These are phyloP conservation scores for Penicillium sp. DNA, from an alignment of 2,329 filamentous ascomycete genomes.

Conservation along the genomic window DNA sequence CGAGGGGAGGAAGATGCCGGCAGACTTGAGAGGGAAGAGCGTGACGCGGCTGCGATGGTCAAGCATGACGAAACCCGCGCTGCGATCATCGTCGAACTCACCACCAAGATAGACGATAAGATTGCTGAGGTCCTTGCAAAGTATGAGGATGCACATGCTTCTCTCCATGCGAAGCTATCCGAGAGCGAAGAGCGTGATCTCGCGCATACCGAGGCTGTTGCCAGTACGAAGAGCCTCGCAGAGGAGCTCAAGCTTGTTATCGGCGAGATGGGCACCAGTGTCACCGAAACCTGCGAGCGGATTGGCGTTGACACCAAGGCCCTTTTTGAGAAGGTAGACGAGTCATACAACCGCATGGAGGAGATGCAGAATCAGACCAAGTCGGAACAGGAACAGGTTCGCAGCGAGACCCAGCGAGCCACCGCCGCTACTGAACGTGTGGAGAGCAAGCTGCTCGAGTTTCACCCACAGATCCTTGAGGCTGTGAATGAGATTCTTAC, in stretches of 20 bases:
- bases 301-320: conserved; percentile 82
- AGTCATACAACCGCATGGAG: conserved; percentile 68
- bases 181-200: conserved; percentile 67
- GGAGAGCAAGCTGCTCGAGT: conserved; percentile 72
- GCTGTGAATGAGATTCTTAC: conserved; percentile 78
- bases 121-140: conserved; percentile 75
- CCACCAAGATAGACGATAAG: conserved; percentile 64
- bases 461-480: conserved; percentile 82
- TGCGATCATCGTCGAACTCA: conserved; percentile 49
- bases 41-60: conserved; percentile 48
- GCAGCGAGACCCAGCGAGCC: conserved; percentile 71
- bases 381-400: conserved; percentile 73
- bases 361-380: conserved; percentile 66
- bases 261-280: conserved; percentile 72
- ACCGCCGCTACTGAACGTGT: conserved; percentile 67
- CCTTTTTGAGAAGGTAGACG: conserved; percentile 75
- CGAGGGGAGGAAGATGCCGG: conserved; percentile 71
- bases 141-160: conserved; percentile 76
- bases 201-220: conserved; percentile 66
- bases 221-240: conserved; percentile 68
- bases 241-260: conserved; percentile 84
- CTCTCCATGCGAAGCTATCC: conserved; percentile 67
- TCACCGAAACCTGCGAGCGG: conserved; percentile 78
- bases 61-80: conserved; percentile 57
- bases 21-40: conserved; percentile 69